phyloP scores from a whole-genome alignment of 2,329 filamentous ascomycete species.

The Pseudogymnoascus sp. region DNA sequence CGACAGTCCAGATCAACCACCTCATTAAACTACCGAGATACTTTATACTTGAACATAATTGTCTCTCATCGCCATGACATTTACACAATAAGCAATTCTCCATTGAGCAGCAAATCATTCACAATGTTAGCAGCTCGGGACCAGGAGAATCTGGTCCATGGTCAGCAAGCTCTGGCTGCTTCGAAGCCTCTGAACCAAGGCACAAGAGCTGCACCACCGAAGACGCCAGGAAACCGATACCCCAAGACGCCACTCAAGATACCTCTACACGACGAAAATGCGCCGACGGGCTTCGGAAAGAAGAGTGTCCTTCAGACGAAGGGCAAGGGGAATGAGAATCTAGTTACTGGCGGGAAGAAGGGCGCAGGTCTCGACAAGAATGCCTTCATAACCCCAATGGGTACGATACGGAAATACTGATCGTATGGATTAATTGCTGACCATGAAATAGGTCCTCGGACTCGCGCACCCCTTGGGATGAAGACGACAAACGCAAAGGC shows the following conservation, averaged over 20 bases:
- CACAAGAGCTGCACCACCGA: slow-evolving; percentile 55
- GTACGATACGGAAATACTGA: slow-evolving; percentile 42
- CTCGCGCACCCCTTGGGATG: slow-evolving; percentile 76
- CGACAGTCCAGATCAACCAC: slow-evolving; percentile 7
- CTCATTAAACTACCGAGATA: slow-evolving; percentile 8
- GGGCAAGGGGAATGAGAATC: slow-evolving; percentile 51
- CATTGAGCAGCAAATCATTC: slow-evolving; percentile 17
- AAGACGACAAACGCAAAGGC: slow-evolving; percentile 96
- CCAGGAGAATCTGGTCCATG: slow-evolving; percentile 80
- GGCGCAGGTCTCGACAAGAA: slow-evolving; percentile 48
- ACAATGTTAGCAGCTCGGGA: slow-evolving; percentile 73
- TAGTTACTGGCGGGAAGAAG: slow-evolving; percentile 47
- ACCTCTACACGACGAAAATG: slow-evolving; percentile 80
- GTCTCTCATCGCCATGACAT: not conserved
- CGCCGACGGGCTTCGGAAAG: slow-evolving; percentile 47
- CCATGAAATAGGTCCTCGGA: slow-evolving; percentile 40
- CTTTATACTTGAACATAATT: slow-evolving; percentile 2
- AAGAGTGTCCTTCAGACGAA: slow-evolving; percentile 53
- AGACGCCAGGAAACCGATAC: slow-evolving; percentile 69
- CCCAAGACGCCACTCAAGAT: slow-evolving; percentile 79
- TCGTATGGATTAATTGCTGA: slow-evolving; percentile 12
- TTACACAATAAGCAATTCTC: not conserved
- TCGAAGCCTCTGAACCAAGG: slow-evolving; percentile 67
- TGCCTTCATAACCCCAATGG: slow-evolving; percentile 72
- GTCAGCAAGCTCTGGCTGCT: slow-evolving; percentile 62